Evolutionary conservation across 2,329 filamentous ascomycete genomes (phyloP).

Genomic region (Cladosporium sp.): DNA sequence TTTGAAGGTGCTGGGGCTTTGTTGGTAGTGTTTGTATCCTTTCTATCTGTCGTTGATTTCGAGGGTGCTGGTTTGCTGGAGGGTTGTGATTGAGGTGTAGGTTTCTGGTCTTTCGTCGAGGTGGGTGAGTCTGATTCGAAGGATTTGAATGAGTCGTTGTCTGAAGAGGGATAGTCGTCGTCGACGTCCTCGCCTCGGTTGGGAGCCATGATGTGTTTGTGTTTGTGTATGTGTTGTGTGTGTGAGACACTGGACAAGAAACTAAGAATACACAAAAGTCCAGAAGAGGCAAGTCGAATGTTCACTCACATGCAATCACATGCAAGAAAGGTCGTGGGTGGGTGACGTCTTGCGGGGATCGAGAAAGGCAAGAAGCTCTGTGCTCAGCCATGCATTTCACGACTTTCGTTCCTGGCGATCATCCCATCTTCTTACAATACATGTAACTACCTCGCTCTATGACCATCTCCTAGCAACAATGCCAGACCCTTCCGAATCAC

Average conservation of each 20-base stretch:
- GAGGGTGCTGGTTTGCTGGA: not conserved
- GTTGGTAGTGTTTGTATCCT: not conserved
- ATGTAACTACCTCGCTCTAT: too few species aligned
- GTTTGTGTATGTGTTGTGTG: not conserved
- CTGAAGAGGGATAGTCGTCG: conserved; percentile 24
- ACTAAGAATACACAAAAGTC: not conserved
- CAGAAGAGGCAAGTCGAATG: not conserved
- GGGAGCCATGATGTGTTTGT: not conserved
- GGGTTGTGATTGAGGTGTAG: not conserved
- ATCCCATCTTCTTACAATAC: not conserved
- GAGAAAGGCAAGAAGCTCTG: not conserved
- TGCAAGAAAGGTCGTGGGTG: conserved; percentile 5
- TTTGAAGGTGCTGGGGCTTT: not conserved
- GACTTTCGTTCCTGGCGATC: not conserved
- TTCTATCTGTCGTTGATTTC: not conserved
- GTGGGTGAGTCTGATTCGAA: conserved; percentile 29
- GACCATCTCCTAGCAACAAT: not conserved
- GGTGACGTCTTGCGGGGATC: conserved; percentile 16
- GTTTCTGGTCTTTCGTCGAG: conserved; percentile 11
- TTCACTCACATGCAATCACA: conserved; percentile 7
- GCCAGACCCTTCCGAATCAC: conserved; percentile 32
- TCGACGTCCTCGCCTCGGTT: conserved; percentile 1
- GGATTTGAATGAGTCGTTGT: conserved; percentile 31
- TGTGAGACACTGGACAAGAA: not conserved
- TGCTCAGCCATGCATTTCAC: not conserved